phyloP scores from a whole-genome alignment of 805 yeast genomes.

The Suhomyces pyralidae region DNA sequence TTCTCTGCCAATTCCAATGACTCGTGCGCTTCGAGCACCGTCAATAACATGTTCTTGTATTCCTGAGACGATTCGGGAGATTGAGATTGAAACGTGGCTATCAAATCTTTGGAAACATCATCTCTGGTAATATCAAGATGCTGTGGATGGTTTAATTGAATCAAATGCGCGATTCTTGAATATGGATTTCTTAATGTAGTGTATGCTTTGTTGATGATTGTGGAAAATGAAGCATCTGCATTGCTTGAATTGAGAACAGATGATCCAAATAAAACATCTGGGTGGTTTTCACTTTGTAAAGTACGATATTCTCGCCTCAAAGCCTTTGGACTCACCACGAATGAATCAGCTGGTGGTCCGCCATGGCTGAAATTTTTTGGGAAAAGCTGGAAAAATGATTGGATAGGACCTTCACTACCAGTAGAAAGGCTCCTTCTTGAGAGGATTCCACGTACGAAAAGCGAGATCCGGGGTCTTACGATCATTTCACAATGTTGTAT shows the following conservation, averaged over 20 bases:
- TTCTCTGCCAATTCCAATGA: constrained; percentile 62
- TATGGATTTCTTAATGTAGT: constrained; percentile 68
- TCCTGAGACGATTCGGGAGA: constrained; percentile 31
- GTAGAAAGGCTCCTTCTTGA: not conserved
- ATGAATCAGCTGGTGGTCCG: constrained; percentile 60
- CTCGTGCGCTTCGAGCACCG: constrained; percentile 83
- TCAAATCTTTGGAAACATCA: constrained; percentile 43
- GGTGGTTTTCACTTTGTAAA: constrained; percentile 76
- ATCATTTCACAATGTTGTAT: not conserved
- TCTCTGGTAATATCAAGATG: constrained; percentile 58
- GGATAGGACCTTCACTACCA: not conserved
- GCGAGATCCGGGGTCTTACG: not conserved
- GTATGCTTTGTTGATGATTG: constrained; percentile 72
- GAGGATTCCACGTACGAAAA: not conserved
- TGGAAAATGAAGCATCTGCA: constrained; percentile 40
- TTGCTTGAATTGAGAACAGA: constrained; percentile 12
- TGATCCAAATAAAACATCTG: constrained; percentile 55
- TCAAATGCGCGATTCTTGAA: constrained; percentile 45
- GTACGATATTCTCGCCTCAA: constrained; percentile 73
- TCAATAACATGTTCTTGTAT: constrained; percentile 62
- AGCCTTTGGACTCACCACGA: constrained; percentile 50
- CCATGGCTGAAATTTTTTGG: constrained; percentile 71
- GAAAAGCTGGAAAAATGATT: constrained; percentile 57
- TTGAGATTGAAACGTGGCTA: constrained; percentile 36
- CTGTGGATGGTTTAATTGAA: constrained; percentile 35